Percentiles rank a stretch among this genome's conserved stretches.
Conservation (phyloP, 208 protist genomes). For the Trichomonas tenax region DNA sequence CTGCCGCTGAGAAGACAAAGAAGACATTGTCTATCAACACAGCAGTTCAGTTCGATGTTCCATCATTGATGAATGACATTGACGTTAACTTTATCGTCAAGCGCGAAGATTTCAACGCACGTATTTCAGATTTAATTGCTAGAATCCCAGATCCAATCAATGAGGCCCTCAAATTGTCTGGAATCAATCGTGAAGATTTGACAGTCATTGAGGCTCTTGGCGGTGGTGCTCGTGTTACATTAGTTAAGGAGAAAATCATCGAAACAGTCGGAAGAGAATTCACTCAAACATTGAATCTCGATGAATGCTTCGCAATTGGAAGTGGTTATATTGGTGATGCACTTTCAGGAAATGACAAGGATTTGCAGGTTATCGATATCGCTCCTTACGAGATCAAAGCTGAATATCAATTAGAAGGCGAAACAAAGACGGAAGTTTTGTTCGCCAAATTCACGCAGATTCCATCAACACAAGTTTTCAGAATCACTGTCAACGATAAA, state of each 20-base stretch:
- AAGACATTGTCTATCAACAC: constrained; percentile 28
- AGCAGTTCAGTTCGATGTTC: constrained; percentile 29
- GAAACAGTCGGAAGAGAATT: not conserved
- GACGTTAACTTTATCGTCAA: not conserved
- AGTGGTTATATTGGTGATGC: not conserved
- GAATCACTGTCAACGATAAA: not conserved
- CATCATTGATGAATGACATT: constrained; percentile 28
- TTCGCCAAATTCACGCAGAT: not conserved
- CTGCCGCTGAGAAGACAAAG: constrained; percentile 22
- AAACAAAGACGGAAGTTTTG: not conserved
- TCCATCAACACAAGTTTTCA: not conserved
- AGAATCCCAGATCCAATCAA: not conserved
- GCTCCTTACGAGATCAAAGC: not conserved
- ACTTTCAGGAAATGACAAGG: not conserved
- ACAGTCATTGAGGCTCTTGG: not conserved
- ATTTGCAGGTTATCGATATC: not conserved
- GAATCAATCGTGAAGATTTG: not conserved
- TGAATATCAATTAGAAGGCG: not conserved
- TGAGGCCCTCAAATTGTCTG: not conserved
- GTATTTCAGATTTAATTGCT: not conserved
- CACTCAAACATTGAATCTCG: not conserved
- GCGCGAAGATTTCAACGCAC: not conserved
- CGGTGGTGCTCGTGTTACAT: not conserved
- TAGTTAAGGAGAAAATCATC: not conserved
- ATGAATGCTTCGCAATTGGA: not conserved